Conservation (phyloP, 2,329 filamentous ascomycete genomes). For the Cladosporium austrohemisphaericum region DNA sequence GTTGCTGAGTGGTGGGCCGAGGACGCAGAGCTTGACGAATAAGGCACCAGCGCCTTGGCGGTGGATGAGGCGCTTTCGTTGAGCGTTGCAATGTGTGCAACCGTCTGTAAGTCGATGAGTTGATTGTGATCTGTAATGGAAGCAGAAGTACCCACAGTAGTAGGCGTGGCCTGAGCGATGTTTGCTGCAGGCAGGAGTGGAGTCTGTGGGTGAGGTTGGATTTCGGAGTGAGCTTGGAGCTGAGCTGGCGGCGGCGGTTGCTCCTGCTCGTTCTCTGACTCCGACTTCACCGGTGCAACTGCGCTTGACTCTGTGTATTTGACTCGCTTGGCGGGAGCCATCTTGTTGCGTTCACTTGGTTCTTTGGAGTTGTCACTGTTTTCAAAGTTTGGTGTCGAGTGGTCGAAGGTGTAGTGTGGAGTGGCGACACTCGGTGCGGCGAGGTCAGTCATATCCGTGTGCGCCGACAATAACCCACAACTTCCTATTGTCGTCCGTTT, state of each 20-base stretch:
- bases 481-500: background rate
- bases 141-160: background rate
- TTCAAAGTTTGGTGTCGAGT: no score
- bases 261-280: background rate
- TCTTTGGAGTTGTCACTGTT: no score
- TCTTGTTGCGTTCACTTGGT: background rate
- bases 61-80: background rate
- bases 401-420: no score
- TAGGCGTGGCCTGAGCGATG: background rate
- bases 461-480: background rate
- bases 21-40: background rate
- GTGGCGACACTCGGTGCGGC: background rate
- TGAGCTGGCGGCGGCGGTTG: background rate
- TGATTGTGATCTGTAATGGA: no score
- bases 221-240: no score
- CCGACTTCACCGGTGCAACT: background rate
- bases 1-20: background rate
- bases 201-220: background rate
- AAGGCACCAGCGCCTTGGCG: background rate
- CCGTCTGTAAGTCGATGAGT: no score
- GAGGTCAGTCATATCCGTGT: background rate
- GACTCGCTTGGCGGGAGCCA: background rate
- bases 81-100: no score
- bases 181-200: background rate
- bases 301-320: slow-evolving; percentile 1